Percentiles rank a stretch among this genome's conserved stretches.
phyloP scores from a whole-genome alignment of 2,329 filamentous ascomycete genomes.

The Sporothrix brunneoviolacea region DNA sequence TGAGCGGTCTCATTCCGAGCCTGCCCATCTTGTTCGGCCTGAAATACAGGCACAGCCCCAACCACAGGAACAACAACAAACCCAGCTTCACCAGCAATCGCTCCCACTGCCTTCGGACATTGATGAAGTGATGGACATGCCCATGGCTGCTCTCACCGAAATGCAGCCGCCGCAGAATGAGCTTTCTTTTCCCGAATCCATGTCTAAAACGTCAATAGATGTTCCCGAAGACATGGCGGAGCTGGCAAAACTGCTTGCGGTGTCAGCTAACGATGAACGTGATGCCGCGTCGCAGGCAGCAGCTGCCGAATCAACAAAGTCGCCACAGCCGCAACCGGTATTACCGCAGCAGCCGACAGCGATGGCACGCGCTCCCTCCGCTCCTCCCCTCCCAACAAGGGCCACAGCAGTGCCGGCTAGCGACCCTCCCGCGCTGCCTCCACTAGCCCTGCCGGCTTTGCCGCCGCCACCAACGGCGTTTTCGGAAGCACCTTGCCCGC shows the following conservation, averaged over 20 bases:
- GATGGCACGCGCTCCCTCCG: neutral
- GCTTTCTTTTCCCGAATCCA: neutral
- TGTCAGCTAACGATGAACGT: neutral
- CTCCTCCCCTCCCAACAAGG: neutral
- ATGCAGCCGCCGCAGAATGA: neutral
- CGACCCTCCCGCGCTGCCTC: conserved; percentile 34
- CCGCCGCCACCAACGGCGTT: conserved; percentile 26
- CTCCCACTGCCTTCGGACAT: neutral
- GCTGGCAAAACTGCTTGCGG: conserved; percentile 9
- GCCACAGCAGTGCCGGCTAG: conserved; percentile 34
- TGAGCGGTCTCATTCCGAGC: conserved; percentile 18
- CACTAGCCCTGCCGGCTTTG: conserved; percentile 23
- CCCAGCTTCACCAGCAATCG: neutral
- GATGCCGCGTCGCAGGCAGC: neutral
- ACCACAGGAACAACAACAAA: neutral
- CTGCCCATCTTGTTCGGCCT: neutral
- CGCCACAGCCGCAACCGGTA: conserved; percentile 6
- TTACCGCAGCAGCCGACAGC: conserved; percentile 10
- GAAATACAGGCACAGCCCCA: neutral
- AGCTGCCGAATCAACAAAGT: neutral
- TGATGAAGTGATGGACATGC: neutral
- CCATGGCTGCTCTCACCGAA: neutral
- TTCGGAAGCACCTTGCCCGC: conserved; percentile 35
- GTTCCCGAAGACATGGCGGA: conserved; percentile 10
- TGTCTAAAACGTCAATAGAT: neutral